These are phyloP conservation scores for Passalora sequoiae DNA, from an alignment of 2,329 filamentous ascomycete genomes.

Conservation along the genomic window DNA sequence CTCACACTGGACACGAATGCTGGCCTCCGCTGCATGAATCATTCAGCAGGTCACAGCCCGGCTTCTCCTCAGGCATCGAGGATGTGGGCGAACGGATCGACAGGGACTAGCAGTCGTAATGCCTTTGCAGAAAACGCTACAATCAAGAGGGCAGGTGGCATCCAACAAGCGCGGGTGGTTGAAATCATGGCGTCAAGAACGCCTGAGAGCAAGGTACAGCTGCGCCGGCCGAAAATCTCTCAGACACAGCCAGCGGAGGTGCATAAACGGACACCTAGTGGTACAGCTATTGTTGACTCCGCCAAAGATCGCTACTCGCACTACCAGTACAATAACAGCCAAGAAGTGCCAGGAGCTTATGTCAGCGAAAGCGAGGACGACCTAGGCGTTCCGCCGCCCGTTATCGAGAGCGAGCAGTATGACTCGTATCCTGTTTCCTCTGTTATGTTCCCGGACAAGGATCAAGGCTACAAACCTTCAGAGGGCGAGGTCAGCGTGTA, in stretches of 20 bases:
- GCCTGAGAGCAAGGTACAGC: conserved; percentile 14
- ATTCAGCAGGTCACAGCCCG: conserved; percentile 6
- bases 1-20: conserved; percentile 18
- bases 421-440: conserved; percentile 24
- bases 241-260: conserved; percentile 2
- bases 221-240: conserved; percentile 3
- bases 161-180: conserved; percentile 14
- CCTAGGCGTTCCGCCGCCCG: conserved; percentile 17
- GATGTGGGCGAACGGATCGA: conserved; percentile 12
- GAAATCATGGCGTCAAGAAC: conserved; percentile 13
- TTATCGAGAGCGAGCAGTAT: conserved; percentile 7
- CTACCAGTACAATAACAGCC: conserved; percentile 19
- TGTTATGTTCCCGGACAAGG: conserved; percentile 10
- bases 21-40: conserved; percentile 22
- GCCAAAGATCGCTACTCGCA: conserved; percentile 26
- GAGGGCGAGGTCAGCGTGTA: conserved; percentile 37
- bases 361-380: conserved; percentile 14
- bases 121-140: conserved; percentile 26
- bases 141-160: background rate
- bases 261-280: conserved; percentile 27
- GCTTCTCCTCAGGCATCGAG: background rate
- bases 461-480: conserved; percentile 18
- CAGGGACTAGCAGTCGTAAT: conserved; percentile 21
- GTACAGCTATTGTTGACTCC: conserved; percentile 22
- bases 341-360: conserved; percentile 11